A percentile compares a stretch with the other conserved stretches of the same genome.
These are phyloP conservation scores for Mariannaea elegans DNA, from an alignment of 2,329 filamentous ascomycete genomes.

Conservation along the genomic window DNA sequence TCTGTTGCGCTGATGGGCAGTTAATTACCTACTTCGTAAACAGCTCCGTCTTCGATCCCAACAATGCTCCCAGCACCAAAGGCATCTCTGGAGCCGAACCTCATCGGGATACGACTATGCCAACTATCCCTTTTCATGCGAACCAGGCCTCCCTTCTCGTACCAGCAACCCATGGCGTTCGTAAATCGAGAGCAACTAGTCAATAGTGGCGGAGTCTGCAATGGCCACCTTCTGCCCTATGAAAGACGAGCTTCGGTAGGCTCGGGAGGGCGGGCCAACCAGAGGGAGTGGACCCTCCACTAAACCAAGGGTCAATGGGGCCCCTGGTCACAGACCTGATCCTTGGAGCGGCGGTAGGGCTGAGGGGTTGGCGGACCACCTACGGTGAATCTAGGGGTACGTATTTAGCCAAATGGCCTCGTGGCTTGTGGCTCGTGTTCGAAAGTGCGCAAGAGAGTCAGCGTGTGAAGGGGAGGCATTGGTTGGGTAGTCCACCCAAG, in stretches of 20 bases:
- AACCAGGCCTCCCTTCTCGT: background rate
- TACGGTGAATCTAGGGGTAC: background rate
- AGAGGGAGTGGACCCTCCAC: conserved; percentile 9
- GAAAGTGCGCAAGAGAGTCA: background rate
- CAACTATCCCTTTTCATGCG: background rate
- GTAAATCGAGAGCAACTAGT: too few relatives aligned
- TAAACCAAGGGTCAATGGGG: conserved; percentile 8
- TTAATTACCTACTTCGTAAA: too few relatives aligned
- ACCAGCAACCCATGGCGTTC: too few relatives aligned
- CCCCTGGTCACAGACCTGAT: conserved; percentile 4
- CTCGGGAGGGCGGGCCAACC: conserved; percentile 20
- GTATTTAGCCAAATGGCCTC: background rate
- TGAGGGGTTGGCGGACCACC: conserved; percentile 11
- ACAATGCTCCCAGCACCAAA: background rate
- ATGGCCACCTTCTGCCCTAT: conserved; percentile 15
- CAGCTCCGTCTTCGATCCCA: background rate
- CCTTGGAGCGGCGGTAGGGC: conserved; percentile 16
- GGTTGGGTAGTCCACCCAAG: too few relatives aligned
- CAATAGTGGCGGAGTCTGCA: background rate
- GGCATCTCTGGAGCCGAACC: background rate
- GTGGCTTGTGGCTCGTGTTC: conserved; percentile 5
- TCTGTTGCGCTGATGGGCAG: too few relatives aligned
- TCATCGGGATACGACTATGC: background rate
- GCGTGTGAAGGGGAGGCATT: too few relatives aligned
- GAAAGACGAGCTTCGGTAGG: conserved; percentile 12